Conservation (phyloP, 345 rosid species). For the Populus ilicifolia region DNA sequence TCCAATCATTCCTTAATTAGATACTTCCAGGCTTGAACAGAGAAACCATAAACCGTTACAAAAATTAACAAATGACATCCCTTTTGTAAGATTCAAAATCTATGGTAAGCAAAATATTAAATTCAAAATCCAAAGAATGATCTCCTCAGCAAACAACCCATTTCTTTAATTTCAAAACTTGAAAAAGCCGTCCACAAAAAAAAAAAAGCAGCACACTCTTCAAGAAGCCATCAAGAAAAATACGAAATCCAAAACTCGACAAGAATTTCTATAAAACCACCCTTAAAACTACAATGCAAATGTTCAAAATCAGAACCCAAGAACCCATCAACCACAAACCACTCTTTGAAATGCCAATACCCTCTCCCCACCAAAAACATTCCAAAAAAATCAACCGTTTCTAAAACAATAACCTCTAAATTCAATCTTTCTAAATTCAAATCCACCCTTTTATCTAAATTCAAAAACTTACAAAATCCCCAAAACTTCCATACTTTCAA, state of each 20-base stretch:
- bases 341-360: background rate
- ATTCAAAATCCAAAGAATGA: background rate
- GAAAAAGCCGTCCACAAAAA: background rate
- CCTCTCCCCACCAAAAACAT: background rate
- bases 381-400: background rate
- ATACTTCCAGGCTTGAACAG: background rate
- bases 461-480: background rate
- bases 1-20: background rate
- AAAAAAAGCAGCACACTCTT: background rate
- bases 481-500: background rate
- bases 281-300: background rate
- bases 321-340: background rate
- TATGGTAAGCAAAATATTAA: background rate
- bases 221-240: background rate
- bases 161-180: background rate
- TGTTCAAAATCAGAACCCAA: background rate
- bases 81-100: background rate
- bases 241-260: background rate
- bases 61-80: background rate
- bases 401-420: background rate
- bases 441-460: background rate
- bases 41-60: background rate
- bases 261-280: background rate
- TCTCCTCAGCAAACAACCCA: background rate
- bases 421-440: background rate